Evolutionary conservation across 148 eudicot species (phyloP).

Genomic region (Camellia granthamiana): DNA sequence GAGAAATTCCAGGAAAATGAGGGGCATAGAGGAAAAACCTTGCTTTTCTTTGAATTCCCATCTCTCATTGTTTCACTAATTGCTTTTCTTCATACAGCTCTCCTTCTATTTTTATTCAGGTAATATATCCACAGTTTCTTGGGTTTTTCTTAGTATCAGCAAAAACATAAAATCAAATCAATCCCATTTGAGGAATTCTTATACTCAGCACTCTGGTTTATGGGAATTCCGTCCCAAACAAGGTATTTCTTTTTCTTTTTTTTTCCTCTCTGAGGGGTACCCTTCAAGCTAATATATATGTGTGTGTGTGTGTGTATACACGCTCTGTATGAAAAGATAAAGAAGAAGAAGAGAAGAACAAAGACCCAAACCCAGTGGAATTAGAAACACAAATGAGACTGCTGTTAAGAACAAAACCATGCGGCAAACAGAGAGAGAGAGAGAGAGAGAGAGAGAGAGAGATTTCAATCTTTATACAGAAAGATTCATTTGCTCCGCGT

Average conservation of each 20-base stretch:
- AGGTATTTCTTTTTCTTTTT: slow-evolving; percentile 1
- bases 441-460: slow-evolving; percentile 26
- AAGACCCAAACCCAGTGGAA: slow-evolving; percentile 7
- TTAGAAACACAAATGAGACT: slow-evolving; percentile 8
- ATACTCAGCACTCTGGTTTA: neutral
- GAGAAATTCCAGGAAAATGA: neutral
- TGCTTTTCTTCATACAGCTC: slow-evolving; percentile 53
- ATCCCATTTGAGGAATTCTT: neutral
- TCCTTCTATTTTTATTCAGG: slow-evolving; percentile 6
- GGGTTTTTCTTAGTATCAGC: slow-evolving; percentile 12
- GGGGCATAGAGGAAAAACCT: slow-evolving; percentile 41
- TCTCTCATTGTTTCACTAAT: slow-evolving; percentile 76
- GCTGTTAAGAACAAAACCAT: slow-evolving; percentile 44
- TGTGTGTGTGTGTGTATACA: too few species aligned
- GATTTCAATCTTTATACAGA: neutral
- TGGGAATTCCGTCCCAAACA: slow-evolving; percentile 5
- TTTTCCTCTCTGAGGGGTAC: neutral
- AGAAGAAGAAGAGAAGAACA: neutral
- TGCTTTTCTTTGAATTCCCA: slow-evolving; percentile 78
- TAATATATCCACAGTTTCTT: neutral
- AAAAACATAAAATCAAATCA: neutral
- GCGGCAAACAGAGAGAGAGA: slow-evolving; percentile 28
- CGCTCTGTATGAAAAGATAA: neutral
- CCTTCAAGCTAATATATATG: neutral
- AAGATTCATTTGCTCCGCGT: too few species aligned